These are phyloP conservation scores for Glomus cerebriforme DNA, from an alignment of 192 early-diverging fungal genomes.

Conservation along the genomic window DNA sequence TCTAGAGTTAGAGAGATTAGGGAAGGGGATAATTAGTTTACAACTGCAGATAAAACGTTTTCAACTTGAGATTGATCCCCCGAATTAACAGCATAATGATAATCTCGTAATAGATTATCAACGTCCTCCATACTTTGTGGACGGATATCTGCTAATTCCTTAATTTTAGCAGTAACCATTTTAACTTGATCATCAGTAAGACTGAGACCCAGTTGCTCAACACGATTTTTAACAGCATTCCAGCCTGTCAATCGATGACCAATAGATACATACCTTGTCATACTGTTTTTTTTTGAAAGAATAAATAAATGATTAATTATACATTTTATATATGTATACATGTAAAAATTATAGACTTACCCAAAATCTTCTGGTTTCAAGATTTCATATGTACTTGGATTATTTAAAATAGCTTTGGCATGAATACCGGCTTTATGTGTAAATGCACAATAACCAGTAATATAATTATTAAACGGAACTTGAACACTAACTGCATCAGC, in stretches of 20 bases:
- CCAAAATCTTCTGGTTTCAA: conserved; percentile 98
- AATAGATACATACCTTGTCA: conserved; percentile 97
- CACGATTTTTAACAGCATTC: conserved; percentile 99
- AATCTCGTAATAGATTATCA: conserved; percentile 77
- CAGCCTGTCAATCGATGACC: conserved; percentile 97
- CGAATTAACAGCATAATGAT: conserved; percentile 68
- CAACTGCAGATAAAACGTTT: conserved; percentile 32
- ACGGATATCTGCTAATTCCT: conserved; percentile 91
- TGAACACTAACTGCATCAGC: conserved; percentile 92
- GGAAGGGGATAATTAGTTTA: not conserved
- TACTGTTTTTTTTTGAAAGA: conserved; percentile 35
- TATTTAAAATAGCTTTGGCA: conserved; percentile 99
- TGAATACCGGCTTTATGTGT: conserved; percentile 99
- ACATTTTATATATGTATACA: not conserved
- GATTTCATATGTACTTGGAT: conserved; percentile 98
- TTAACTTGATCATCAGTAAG: conserved; percentile 91
- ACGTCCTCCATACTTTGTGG: conserved; percentile 93
- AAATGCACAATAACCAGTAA: conserved; percentile 98
- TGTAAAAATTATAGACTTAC: not conserved
- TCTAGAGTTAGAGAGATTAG: not conserved
- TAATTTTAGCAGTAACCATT: conserved; percentile 91
- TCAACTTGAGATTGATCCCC: conserved; percentile 50
- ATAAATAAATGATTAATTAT: not conserved
- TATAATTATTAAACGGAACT: conserved; percentile 99
- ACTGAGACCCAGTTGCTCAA: conserved; percentile 83